A percentile compares a stretch with the other conserved stretches of the same genome.
Conservation (phyloP, 179 eudicot genomes). For the Carnegiea gigantea region DNA sequence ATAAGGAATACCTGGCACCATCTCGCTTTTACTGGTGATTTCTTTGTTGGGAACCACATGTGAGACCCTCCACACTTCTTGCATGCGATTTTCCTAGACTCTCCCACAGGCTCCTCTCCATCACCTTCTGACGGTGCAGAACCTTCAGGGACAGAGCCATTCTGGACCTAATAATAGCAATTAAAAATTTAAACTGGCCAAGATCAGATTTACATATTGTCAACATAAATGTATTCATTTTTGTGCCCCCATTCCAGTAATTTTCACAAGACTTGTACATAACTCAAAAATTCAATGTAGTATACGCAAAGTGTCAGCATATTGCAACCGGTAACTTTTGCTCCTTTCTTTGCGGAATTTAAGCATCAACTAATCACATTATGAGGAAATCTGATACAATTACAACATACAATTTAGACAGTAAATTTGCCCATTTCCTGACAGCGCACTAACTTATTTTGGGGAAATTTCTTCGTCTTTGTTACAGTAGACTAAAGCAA, state of each 20-base stretch:
- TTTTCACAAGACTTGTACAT: neutral
- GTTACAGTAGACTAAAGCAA: neutral
- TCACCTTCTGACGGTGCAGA: slow-evolving; percentile 61
- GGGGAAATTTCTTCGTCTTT: neutral
- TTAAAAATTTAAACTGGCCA: slow-evolving; percentile 2
- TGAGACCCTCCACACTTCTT: slow-evolving; percentile 87
- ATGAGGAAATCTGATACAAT: neutral
- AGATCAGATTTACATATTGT: neutral
- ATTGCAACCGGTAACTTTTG: neutral
- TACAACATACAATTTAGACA: neutral
- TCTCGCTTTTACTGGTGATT: slow-evolving; percentile 78
- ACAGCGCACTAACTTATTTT: neutral
- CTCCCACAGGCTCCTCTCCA: slow-evolving; percentile 58
- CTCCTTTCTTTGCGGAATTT: slow-evolving; percentile 2
- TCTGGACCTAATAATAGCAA: slow-evolving; percentile 39
- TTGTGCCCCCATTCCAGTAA: neutral
- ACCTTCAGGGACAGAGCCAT: slow-evolving; percentile 59
- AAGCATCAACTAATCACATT: neutral
- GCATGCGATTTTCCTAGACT: slow-evolving; percentile 82
- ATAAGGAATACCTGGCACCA: slow-evolving; percentile 83
- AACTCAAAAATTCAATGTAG: no score
- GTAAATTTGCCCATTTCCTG: neutral
- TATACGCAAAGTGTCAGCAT: neutral
- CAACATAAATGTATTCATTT: neutral
- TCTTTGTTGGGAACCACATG: slow-evolving; percentile 74